Evolutionary conservation across 805 yeast species (phyloP), one percentile per base, ranked within the genome.

Genomic region (Maudiozyma pseudohumilis): DNA sequence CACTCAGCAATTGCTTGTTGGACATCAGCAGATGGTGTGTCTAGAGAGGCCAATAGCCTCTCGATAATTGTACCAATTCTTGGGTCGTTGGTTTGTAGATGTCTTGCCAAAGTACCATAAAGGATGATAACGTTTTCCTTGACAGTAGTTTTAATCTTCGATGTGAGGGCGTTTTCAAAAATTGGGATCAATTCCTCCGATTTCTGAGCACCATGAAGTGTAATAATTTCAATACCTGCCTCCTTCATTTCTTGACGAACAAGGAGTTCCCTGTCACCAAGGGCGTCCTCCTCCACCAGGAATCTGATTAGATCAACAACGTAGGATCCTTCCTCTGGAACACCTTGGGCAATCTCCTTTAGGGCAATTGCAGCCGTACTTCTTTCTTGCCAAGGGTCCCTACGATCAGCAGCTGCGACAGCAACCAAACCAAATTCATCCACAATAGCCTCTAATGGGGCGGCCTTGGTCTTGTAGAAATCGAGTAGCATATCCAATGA

Each of bases 101-200:
- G 95, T 42, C 82, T 80, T 1, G 95, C 97, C 44, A 88, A 70
- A 4, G 92, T 75, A 49, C 98, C 98, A 52, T 89, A 92, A 32
- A 89, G 65, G 40, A 92, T 80, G 48, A 92, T 83, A 15, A 80
- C 80, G 49, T 83, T 74, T 57, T 87, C 94, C 49, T 78, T 78
- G 44, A 85, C 72, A 17, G 72, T 70, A 5, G 74, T 63, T 18
- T 44, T 51, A 6, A 41, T 41, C 8, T 47, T 46, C 10, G 60
- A 49, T 8, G 52, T 42, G 33, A 85, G 67, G 25, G 81, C 73
- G 6, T 58, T 52, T 58, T 89, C 96, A 49, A 92, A 84, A n/a
- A 86, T 68, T 2, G 88, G 83, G 47, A 87, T 77, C 49, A 92
- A 67, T 2, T 65, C 61, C 53, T 86, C 94, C n/a, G 87, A 80